phyloP scores from a whole-genome alignment of 257 asterid genomes.

The Fraxinus excelsior region DNA sequence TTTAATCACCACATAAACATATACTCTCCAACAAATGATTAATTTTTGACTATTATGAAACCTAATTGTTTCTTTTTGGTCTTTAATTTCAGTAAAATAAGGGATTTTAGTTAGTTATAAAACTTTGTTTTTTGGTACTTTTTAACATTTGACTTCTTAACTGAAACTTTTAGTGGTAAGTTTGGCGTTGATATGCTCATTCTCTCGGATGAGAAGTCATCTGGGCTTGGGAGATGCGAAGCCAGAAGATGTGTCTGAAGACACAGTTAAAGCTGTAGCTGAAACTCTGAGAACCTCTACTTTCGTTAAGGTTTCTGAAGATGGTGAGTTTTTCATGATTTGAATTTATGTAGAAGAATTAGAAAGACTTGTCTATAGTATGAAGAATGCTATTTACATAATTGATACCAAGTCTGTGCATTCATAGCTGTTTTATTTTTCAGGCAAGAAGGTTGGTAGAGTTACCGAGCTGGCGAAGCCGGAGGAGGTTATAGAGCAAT shows the following conservation, averaged over 20 bases:
- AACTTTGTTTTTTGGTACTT: background rate
- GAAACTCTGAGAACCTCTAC: slow-evolving; percentile 74
- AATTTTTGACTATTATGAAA: background rate
- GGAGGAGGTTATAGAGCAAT: slow-evolving; percentile 83
- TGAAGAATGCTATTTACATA: background rate
- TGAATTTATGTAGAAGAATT: background rate
- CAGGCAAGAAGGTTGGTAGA: slow-evolving; percentile 83
- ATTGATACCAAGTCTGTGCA: background rate
- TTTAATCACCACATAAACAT: background rate
- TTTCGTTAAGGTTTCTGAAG: slow-evolving; percentile 80
- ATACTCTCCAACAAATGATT: background rate
- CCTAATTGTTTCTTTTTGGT: background rate
- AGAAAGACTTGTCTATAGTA: background rate
- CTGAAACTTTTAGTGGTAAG: slow-evolving; percentile 66
- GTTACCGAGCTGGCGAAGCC: slow-evolving; percentile 68
- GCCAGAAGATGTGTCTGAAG: slow-evolving; percentile 75
- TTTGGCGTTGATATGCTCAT: slow-evolving; percentile 77
- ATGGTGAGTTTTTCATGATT: slow-evolving; percentile 54
- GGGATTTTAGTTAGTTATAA: background rate
- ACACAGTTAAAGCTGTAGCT: slow-evolving; percentile 67
- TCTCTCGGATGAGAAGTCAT: slow-evolving; percentile 83
- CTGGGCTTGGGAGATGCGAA: slow-evolving; percentile 69
- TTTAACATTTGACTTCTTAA: slow-evolving; percentile 47
- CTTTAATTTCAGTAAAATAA: background rate
- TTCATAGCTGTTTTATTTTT: slow-evolving; percentile 12